Conservation (phyloP, 345 rosid genomes). For the Aquilaria yunnanensis region DNA sequence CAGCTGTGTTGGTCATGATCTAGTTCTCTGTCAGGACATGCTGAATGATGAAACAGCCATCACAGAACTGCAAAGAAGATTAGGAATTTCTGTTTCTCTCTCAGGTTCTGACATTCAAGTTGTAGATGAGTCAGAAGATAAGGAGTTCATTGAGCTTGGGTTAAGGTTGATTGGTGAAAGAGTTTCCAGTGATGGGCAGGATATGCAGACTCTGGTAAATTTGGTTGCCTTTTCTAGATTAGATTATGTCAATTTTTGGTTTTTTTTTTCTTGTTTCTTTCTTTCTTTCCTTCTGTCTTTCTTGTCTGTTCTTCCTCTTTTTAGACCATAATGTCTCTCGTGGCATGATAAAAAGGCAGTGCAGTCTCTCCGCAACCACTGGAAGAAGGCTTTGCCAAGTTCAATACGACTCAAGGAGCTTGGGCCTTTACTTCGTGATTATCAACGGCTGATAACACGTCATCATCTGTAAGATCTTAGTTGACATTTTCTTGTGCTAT, state of each 20-base stretch:
- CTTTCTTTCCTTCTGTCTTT: not conserved
- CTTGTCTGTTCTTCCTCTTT: not conserved
- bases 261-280: not conserved
- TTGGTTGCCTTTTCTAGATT: not conserved
- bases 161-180: slow-evolving; percentile 37
- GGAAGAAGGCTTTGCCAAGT: slow-evolving; percentile 54
- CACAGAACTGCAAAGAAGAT: slow-evolving; percentile 53
- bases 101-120: slow-evolving; percentile 37
- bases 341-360: slow-evolving; percentile 37
- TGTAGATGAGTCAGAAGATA: slow-evolving; percentile 63
- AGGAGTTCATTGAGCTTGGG: slow-evolving; percentile 69
- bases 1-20: too few relatives aligned
- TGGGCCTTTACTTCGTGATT: slow-evolving; percentile 81
- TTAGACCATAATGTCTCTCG: slow-evolving; percentile 14
- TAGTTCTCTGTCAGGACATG: slow-evolving; percentile 42
- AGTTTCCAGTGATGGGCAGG: slow-evolving; percentile 38
- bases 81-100: slow-evolving; percentile 48
- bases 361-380: slow-evolving; percentile 68
- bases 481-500: not conserved
- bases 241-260: slow-evolving; percentile 4
- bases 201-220: slow-evolving; percentile 27
- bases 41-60: slow-evolving; percentile 39
- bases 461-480: slow-evolving; percentile 47
- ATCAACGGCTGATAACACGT: slow-evolving; percentile 60
- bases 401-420: slow-evolving; percentile 68